Percentiles rank a stretch among this genome's conserved stretches.
These are phyloP conservation scores for Verbena officinalis DNA, from an alignment of 257 asterid genomes.

Conservation along the genomic window DNA sequence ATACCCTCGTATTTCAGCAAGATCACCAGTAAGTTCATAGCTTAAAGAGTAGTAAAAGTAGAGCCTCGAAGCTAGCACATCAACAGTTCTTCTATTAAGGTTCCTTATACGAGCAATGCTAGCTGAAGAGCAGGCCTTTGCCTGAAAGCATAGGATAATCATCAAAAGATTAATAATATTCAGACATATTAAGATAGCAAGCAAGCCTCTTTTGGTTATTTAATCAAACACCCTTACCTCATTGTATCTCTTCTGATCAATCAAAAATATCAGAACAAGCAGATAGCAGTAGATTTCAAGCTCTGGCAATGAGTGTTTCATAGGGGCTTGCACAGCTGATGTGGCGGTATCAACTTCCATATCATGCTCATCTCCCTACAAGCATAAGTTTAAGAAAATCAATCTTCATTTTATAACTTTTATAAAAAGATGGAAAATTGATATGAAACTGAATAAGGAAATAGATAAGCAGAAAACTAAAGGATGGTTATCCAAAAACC, in stretches of 20 bases:
- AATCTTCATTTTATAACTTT: too few species aligned
- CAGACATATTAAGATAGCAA: conserved; percentile 17
- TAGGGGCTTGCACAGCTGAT: conserved; percentile 51
- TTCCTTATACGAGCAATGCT: conserved; percentile 66
- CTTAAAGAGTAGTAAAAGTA: conserved; percentile 74
- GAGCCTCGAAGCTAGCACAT: conserved; percentile 76
- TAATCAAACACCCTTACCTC: conserved; percentile 49
- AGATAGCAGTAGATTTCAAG: conserved; percentile 71
- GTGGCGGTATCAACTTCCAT: conserved; percentile 61
- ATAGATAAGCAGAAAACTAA: conserved; percentile 11
- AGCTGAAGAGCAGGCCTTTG: conserved; percentile 78
- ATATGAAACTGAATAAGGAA: neutral
- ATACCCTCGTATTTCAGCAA: conserved; percentile 83
- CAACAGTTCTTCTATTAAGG: conserved; percentile 68
- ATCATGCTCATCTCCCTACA: conserved; percentile 63
- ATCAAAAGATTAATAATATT: conserved; percentile 10
- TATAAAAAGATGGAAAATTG: neutral
- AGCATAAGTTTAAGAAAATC: conserved; percentile 18
- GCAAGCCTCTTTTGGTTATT: neutral
- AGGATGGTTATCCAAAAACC: neutral
- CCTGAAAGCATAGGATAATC: conserved; percentile 45
- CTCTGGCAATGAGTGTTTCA: conserved; percentile 66
- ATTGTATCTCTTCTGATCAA: conserved; percentile 63
- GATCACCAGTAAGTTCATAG: conserved; percentile 78
- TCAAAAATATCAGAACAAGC: conserved; percentile 63